These are phyloP conservation scores for Fraxinus dipetala DNA, from an alignment of 305 asterid species.

Conservation along the genomic window DNA sequence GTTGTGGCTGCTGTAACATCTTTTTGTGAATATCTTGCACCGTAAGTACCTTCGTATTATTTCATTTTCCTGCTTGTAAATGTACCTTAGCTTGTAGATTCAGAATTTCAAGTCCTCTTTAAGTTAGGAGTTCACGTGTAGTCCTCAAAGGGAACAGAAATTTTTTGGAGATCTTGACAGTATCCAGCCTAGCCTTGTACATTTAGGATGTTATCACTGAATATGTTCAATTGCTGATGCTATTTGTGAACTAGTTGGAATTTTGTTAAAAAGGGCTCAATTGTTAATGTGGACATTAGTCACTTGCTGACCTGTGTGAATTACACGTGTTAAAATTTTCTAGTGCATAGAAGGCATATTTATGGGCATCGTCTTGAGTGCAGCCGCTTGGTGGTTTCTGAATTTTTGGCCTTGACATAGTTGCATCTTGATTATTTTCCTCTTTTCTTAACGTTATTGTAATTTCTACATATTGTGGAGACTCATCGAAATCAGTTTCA, in stretches of 20 bases:
- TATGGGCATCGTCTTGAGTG: not conserved
- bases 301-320: not conserved
- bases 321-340: not conserved
- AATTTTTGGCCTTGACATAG: not conserved
- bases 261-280: not conserved
- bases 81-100: not conserved
- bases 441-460: not conserved
- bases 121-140: not conserved
- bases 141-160: too few relatives aligned
- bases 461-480: not conserved
- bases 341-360: slow-evolving; percentile 1
- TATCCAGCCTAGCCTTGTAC: too few relatives aligned
- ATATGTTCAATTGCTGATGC: not conserved
- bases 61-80: not conserved
- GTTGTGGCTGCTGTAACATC: slow-evolving; percentile 72
- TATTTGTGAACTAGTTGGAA: not conserved
- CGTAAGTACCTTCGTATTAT: slow-evolving; percentile 51
- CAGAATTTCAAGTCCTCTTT: not conserved
- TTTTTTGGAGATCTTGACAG: too few relatives aligned
- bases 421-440: not conserved
- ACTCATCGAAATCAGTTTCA: not conserved
- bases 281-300: not conserved
- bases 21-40: slow-evolving; percentile 91
- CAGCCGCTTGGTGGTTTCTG: not conserved
- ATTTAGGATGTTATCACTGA: not conserved